phyloP scores from a whole-genome alignment of 2,329 filamentous ascomycete genomes.

The Phaeoacremonium minimum region DNA sequence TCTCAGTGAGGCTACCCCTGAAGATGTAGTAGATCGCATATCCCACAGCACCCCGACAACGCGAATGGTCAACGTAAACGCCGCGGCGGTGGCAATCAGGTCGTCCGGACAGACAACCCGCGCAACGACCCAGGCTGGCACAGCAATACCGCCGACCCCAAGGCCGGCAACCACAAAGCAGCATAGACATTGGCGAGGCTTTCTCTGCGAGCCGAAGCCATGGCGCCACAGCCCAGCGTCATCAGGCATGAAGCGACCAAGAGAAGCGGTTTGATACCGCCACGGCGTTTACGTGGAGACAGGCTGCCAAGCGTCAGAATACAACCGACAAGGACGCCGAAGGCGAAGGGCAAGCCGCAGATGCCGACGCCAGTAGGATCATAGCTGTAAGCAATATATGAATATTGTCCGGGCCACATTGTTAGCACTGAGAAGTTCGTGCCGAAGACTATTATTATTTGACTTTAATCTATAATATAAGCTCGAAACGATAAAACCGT shows the following conservation, averaged over 20 bases:
- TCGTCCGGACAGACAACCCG: constrained; percentile 68
- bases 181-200: constrained; percentile 52
- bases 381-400: constrained; percentile 62
- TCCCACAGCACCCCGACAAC: constrained; percentile 64
- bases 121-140: constrained; percentile 63
- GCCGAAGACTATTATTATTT: constrained; percentile 54
- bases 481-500: no score
- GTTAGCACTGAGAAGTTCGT: constrained; percentile 53
- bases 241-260: constrained; percentile 59
- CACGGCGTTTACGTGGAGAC: constrained; percentile 43
- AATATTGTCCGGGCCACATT: constrained; percentile 61
- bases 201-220: constrained; percentile 43
- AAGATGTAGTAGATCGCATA: constrained; percentile 57
- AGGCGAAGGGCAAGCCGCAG: constrained; percentile 59
- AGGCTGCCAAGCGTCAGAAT: constrained; percentile 54
- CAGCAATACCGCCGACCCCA: constrained; percentile 64
- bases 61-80: constrained; percentile 65
- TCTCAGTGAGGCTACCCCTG: background rate
- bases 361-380: constrained; percentile 61
- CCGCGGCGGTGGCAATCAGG: constrained; percentile 64
- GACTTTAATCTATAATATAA: no score
- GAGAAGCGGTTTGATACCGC: constrained; percentile 56
- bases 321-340: constrained; percentile 59
- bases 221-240: constrained; percentile 57
- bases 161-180: constrained; percentile 58